phyloP scores from a whole-genome alignment of 2,329 filamentous ascomycete species.

The Diaporthe humulicola region DNA sequence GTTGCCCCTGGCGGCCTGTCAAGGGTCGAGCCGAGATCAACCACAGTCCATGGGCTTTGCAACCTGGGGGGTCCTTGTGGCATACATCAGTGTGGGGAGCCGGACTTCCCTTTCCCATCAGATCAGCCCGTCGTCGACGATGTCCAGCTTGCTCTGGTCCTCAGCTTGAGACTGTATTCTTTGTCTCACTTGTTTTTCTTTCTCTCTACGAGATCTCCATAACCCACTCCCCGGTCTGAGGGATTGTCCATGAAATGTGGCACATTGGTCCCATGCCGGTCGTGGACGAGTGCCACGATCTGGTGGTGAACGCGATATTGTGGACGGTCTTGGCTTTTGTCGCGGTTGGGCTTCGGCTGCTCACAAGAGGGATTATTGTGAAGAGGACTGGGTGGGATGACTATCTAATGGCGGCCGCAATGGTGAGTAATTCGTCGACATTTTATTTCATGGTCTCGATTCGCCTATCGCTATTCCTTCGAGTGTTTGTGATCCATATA shows the following conservation, averaged over 20 bases:
- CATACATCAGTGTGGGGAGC: constrained; percentile 20
- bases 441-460: too few species aligned
- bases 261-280: constrained; percentile 34
- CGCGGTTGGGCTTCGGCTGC: constrained; percentile 40
- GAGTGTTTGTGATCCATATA: background rate
- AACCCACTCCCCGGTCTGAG: background rate
- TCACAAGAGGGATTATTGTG: constrained; percentile 41
- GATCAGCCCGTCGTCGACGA: background rate
- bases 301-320: constrained; percentile 40
- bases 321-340: constrained; percentile 43
- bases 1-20: background rate
- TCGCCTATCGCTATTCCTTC: background rate
- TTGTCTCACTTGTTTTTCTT: background rate
- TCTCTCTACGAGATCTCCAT: background rate
- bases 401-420: constrained; percentile 40
- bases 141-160: background rate
- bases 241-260: constrained; percentile 28
- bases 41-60: background rate
- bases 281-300: constrained; percentile 36
- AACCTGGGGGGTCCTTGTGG: background rate
- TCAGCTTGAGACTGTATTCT: background rate
- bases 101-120: constrained; percentile 4
- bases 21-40: constrained; percentile 27
- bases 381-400: constrained; percentile 43
- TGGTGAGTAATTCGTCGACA: constrained; percentile 36